Percentiles rank a stretch among this genome's conserved stretches.
These are phyloP conservation scores for Rhododendron simsii DNA, from an alignment of 148 eudicot genomes.

Conservation along the genomic window DNA sequence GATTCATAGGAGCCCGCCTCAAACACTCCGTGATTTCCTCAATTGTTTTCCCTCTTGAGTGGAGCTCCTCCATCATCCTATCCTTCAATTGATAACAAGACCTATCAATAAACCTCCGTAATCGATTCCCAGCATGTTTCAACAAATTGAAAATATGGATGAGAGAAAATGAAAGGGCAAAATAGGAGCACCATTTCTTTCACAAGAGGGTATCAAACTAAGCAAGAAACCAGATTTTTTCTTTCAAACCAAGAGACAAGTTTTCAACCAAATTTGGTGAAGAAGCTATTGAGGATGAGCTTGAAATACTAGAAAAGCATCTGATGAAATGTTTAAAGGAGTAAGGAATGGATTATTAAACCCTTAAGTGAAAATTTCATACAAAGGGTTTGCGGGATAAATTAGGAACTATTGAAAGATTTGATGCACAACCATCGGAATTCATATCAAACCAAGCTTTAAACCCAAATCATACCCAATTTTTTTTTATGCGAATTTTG, in stretches of 20 bases:
- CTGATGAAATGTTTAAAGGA: not conserved
- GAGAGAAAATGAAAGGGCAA: not conserved
- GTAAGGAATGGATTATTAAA: too few relatives aligned
- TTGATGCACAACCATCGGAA: too few relatives aligned
- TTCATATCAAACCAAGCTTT: too few relatives aligned
- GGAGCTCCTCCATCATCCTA: constrained; percentile 78
- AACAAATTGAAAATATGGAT: not conserved
- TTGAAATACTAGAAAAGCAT: not conserved
- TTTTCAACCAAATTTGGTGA: not conserved
- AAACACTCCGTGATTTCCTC: constrained; percentile 71
- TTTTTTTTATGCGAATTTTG: too few relatives aligned
- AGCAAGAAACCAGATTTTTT: not conserved
- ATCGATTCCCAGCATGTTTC: constrained; percentile 5
- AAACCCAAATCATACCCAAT: not conserved
- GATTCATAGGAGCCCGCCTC: constrained; percentile 53
- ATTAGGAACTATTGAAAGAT: too few relatives aligned
- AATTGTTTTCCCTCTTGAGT: constrained; percentile 54
- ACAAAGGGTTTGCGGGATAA: too few relatives aligned
- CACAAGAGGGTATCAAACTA: not conserved
- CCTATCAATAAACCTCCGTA: not conserved
- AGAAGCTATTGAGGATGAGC: not conserved
- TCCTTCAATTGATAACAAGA: constrained; percentile 32
- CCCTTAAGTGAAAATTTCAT: too few relatives aligned
- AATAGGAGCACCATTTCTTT: not conserved
- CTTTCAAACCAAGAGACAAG: not conserved